Evolutionary conservation across 164 flowering plant species (phyloP).

Genomic region (Santalum album): DNA sequence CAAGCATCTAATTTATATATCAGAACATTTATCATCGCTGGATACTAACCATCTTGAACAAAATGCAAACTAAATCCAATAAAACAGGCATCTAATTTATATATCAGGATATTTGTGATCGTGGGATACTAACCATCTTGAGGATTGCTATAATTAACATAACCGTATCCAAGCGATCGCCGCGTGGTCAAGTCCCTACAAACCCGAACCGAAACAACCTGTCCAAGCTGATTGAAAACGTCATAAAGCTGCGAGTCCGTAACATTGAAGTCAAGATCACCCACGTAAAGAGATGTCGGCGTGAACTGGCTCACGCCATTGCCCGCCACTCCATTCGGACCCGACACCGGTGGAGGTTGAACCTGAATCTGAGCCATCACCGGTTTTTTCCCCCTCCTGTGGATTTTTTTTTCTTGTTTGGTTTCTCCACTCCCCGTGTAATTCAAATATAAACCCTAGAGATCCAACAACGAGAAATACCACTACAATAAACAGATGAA

Average conservation of each 20-base stretch:
- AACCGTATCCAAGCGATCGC: constrained; percentile 80
- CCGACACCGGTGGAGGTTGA: constrained; percentile 26
- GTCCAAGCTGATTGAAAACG: constrained; percentile 61
- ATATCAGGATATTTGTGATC: no score
- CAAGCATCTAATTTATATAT: no score
- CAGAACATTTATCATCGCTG: no score
- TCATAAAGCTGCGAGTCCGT: constrained; percentile 81
- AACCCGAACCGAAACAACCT: constrained; percentile 77
- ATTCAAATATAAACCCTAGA: constrained; percentile 22
- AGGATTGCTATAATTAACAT: constrained; percentile 58
- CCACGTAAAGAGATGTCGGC: constrained; percentile 68
- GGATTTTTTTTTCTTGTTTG: constrained; percentile 8
- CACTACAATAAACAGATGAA: neutral
- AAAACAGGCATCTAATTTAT: no score
- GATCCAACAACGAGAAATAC: neutral
- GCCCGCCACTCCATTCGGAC: constrained; percentile 23
- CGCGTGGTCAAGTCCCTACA: constrained; percentile 68
- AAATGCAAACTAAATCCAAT: no score
- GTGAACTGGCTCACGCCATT: constrained; percentile 20
- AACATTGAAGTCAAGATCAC: constrained; percentile 63
- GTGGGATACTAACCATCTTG: constrained; percentile 37
- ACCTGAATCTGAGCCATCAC: constrained; percentile 67
- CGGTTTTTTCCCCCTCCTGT: neutral
- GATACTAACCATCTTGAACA: no score
- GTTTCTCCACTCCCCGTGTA: constrained; percentile 12